These are phyloP conservation scores for Eucalyptus cladocalyx DNA, from an alignment of 345 rosid species.

Conservation along the genomic window DNA sequence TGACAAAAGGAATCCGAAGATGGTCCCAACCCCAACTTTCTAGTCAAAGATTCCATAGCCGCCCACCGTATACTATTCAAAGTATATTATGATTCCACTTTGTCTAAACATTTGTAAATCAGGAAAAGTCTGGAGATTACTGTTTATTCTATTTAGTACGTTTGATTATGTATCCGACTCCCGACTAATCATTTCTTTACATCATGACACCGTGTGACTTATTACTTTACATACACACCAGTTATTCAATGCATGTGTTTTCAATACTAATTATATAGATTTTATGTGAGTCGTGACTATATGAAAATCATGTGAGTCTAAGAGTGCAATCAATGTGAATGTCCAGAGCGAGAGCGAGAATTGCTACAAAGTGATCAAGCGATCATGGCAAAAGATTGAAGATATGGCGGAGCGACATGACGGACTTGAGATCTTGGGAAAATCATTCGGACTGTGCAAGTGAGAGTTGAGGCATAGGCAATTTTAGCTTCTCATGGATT, in stretches of 20 bases:
- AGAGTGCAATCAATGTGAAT: neutral
- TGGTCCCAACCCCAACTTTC: neutral
- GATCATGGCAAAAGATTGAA: constrained; percentile 32
- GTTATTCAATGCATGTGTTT: neutral
- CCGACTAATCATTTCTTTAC: neutral
- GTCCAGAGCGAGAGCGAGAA: constrained; percentile 38
- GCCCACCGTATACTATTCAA: neutral
- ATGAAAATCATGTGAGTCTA: neutral
- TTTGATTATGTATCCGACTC: too few species aligned
- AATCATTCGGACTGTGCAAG: constrained; percentile 44
- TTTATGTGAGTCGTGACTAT: neutral
- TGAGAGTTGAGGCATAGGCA: neutral
- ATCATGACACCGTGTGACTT: too few species aligned
- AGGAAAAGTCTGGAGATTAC: neutral
- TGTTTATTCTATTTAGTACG: too few species aligned
- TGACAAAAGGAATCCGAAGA: neutral
- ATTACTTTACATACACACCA: too few species aligned
- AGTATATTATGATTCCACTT: neutral
- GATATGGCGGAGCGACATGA: constrained; percentile 1
- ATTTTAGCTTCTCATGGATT: neutral
- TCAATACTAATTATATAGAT: neutral
- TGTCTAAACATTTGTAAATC: neutral
- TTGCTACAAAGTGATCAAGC: constrained; percentile 48
- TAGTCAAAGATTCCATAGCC: neutral
- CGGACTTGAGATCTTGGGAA: constrained; percentile 22